Base-by-base conservation (phyloP, 208 protist genomes). In the Strigomonas galati region DNA sequence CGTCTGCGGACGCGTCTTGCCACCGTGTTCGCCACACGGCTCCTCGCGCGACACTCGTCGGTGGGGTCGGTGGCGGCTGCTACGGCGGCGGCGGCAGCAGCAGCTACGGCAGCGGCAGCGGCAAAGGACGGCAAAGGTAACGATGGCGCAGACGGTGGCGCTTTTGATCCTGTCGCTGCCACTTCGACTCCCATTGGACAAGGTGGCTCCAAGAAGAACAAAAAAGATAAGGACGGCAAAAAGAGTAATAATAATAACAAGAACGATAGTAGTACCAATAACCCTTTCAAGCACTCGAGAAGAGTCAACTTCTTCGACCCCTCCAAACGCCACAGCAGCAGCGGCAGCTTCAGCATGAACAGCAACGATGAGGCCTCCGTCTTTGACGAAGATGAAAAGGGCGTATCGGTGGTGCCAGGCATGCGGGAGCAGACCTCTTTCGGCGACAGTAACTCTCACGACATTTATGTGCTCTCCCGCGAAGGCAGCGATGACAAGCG, bases 1-100 rank as follows among this genome's bases (percentile, higher is more conserved):
- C 62, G 81, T 44, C 62, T 87, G 52, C 75, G 78, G 31, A 59
- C 60, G 26, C 76, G 84, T n/a, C 61, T 88, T 23, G 61, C 77
- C 46, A 56, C 69, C 31, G 28, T 52, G 10, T 69, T 84, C 26
- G 69, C 37, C 46, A 40, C 21, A 15, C n/a, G 30, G 23, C 68
- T 0, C 21, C 3, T 23, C 58, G 51, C 15, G 27, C n/a, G 24
- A 40, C 32, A n/a, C n/a, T n/a, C n/a, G n/a, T n/a, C n/a, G n/a
- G n/a, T n/a, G n/a, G n/a, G n/a, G n/a, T n/a, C n/a, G 49, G 21
- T 19, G 24, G 49, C 49, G 49, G 49, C 49, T 6, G 49, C 49
- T 6, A 9, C 19, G 21, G 49, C n/a, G 24, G 49, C 21, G 49
- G 21, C 12, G 49, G 24, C 24, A 9, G 49, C 24, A n/a, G n/a